Percentiles rank a stretch among this genome's conserved stretches.
These are phyloP conservation scores for Orbilia quercus DNA, from an alignment of 2,329 filamentous ascomycete genomes.

Conservation along the genomic window DNA sequence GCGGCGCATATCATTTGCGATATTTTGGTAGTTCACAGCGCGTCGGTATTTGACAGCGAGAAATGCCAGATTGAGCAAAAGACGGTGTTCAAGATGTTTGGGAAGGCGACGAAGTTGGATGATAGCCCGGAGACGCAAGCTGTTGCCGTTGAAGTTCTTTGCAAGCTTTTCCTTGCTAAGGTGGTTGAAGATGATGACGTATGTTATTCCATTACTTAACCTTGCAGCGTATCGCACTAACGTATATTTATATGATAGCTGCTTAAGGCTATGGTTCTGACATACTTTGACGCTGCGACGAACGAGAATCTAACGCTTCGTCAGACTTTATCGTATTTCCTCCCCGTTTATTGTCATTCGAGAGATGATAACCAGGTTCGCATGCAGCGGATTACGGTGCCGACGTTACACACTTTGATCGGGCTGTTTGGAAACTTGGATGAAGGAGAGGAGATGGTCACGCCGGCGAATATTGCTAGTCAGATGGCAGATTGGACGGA, in stretches of 20 bases:
- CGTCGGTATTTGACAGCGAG: constrained; percentile 75
- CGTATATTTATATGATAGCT: constrained; percentile 63
- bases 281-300: constrained; percentile 90
- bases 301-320: constrained; percentile 81
- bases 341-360: constrained; percentile 93
- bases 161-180: constrained; percentile 84
- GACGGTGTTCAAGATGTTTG: constrained; percentile 83
- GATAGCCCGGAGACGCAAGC: constrained; percentile 80
- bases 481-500: constrained; percentile 96
- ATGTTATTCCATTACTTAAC: constrained; percentile 3
- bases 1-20: constrained; percentile 92
- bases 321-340: constrained; percentile 90
- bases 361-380: constrained; percentile 82
- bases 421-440: constrained; percentile 78
- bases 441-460: constrained; percentile 82
- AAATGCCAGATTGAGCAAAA: constrained; percentile 67
- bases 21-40: constrained; percentile 87
- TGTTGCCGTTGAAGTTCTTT: constrained; percentile 81
- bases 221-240: background rate
- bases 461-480: constrained; percentile 79
- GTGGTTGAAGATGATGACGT: constrained; percentile 73
- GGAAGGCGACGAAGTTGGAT: constrained; percentile 80
- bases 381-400: constrained; percentile 78
- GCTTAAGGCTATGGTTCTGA: constrained; percentile 83
- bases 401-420: constrained; percentile 79